Conservation (phyloP, 257 asterid genomes). For the Phtheirospermum japonicum region DNA sequence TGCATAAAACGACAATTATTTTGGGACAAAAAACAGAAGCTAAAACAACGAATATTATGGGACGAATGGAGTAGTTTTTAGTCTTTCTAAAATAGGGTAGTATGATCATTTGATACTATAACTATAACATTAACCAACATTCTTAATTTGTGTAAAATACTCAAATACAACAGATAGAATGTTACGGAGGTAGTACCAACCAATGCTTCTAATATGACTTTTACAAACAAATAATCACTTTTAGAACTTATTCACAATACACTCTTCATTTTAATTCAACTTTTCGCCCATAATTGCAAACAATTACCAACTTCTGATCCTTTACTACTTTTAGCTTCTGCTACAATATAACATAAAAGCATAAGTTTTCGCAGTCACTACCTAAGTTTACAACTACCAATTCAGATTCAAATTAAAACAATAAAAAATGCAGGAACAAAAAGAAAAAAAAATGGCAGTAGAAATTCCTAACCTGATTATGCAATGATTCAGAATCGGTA, state of each 20-base stretch:
- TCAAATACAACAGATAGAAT: no score
- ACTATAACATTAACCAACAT: no score
- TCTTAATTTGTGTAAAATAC: no score
- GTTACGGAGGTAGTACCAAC: no score
- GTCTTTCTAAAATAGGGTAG: not conserved
- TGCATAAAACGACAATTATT: no score
- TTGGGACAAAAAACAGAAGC: no score
- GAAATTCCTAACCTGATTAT: slow-evolving; percentile 64
- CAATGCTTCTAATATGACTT: not conserved
- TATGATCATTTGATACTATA: no score
- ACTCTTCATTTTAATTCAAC: not conserved
- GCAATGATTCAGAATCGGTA: slow-evolving; percentile 64
- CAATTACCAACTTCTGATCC: not conserved
- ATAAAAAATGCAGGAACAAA: slow-evolving; percentile 7
- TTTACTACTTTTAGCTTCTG: not conserved
- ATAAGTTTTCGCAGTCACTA: not conserved
- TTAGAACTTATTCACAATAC: not conserved
- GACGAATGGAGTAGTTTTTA: not conserved
- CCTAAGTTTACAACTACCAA: not conserved
- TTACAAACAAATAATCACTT: not conserved
- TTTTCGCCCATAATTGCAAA: not conserved
- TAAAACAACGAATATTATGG: no score
- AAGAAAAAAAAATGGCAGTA: not conserved
- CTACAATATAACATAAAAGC: no score
- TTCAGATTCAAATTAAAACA: slow-evolving; percentile 9